Evolutionary conservation across 1,284 basidiomycete species (phyloP).

Genomic region (Moniliella sp.): DNA sequence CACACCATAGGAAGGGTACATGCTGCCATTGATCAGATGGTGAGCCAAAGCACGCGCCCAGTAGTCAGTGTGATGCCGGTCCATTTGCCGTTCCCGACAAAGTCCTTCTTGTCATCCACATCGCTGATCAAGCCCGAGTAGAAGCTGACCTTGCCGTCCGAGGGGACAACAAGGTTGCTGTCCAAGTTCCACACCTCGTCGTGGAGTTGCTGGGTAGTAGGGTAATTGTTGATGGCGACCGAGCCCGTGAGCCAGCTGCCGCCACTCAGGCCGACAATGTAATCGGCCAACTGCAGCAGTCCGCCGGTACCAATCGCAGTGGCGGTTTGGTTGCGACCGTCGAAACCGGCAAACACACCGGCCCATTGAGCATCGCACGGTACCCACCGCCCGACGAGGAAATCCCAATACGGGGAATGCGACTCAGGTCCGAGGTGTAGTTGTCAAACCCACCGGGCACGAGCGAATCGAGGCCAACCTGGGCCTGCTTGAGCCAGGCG

Average conservation of each 20-base stretch:
- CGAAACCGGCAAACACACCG: conserved; percentile 19
- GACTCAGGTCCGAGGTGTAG: conserved; percentile 10
- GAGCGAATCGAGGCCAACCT: conserved; percentile 4
- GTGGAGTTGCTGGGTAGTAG: conserved; percentile 17
- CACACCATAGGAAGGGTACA: conserved; percentile 15
- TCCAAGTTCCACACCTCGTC: conserved; percentile 35
- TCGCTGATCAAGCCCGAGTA: conserved; percentile 30
- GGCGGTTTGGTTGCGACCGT: conserved; percentile 21
- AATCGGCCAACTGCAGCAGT: conserved; percentile 24
- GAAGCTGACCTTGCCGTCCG: conserved; percentile 34
- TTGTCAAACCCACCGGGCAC: conserved; percentile 16
- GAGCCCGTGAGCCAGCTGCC: conserved; percentile 23
- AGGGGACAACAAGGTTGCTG: conserved; percentile 36
- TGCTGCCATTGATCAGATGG: conserved; percentile 19
- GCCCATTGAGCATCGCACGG: conserved; percentile 36
- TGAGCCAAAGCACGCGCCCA: conserved; percentile 21
- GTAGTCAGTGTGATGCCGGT: conserved; percentile 17
- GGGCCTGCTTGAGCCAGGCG: conserved; percentile 12
- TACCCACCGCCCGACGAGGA: conserved; percentile 38
- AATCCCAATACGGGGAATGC: conserved; percentile 34
- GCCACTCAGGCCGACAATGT: conserved; percentile 25
- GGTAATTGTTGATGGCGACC: conserved; percentile 23
- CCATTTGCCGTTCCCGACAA: conserved; percentile 5
- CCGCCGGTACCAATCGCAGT: conserved; percentile 22
- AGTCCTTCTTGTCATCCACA: conserved; percentile 14